A percentile compares a stretch with the other conserved stretches of the same genome.
These are phyloP conservation scores for Entomortierella parvispora DNA, from an alignment of 192 early-diverging fungal genomes.

Conservation along the genomic window DNA sequence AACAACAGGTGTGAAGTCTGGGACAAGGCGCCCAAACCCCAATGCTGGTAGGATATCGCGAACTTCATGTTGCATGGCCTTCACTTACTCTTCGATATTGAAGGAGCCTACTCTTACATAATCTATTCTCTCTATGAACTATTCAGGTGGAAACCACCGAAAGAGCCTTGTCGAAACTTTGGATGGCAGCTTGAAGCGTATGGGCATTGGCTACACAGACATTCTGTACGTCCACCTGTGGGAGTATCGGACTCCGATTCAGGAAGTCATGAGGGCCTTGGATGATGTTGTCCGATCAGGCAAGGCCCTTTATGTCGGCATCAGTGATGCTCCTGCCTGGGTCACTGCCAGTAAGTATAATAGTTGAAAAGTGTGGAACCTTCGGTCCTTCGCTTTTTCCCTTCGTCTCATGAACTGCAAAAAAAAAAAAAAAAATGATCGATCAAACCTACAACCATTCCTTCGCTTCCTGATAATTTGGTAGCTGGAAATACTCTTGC, in stretches of 20 bases:
- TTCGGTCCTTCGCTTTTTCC: too few relatives aligned
- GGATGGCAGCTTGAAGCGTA: slow-evolving; percentile 62
- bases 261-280: slow-evolving; percentile 77
- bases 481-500: slow-evolving; percentile 48
- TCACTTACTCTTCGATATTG: too few relatives aligned
- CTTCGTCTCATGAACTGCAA: too few relatives aligned
- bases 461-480: too few relatives aligned
- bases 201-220: slow-evolving; percentile 58
- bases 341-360: slow-evolving; percentile 59
- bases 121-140: too few relatives aligned
- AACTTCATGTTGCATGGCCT: too few relatives aligned
- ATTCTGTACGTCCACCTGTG: slow-evolving; percentile 58
- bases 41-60: too few relatives aligned
- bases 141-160: slow-evolving; percentile 53
- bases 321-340: slow-evolving; percentile 58
- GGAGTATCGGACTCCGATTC: slow-evolving; percentile 65
- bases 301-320: slow-evolving; percentile 68
- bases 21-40: slow-evolving; percentile 23
- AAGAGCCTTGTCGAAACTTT: slow-evolving; percentile 60
- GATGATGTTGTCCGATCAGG: slow-evolving; percentile 74
- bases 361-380: too few relatives aligned
- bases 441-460: too few relatives aligned
- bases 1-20: too few relatives aligned
- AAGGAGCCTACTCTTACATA: too few relatives aligned
- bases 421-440: too few relatives aligned